phyloP scores from a whole-genome alignment of 495 filamentous ascomycete genomes.

The Aspergillus homomorphus region DNA sequence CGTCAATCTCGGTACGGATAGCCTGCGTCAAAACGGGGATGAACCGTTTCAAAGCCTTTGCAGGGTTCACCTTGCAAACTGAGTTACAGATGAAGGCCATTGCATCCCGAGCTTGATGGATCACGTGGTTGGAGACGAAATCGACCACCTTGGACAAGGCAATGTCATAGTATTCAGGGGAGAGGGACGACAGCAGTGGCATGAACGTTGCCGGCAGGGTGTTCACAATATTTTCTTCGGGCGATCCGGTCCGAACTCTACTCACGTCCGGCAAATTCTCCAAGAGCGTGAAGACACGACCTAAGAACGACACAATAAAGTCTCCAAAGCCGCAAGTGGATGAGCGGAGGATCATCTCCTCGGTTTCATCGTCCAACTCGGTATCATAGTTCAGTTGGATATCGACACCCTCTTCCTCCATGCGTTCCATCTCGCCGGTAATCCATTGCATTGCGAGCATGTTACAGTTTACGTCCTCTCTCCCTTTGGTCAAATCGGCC shows the following conservation, averaged over 20 bases:
- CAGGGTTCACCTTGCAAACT: constrained; percentile 88
- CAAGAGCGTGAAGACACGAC: constrained; percentile 89
- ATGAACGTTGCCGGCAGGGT: constrained; percentile 89
- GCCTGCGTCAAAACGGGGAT: constrained; percentile 84
- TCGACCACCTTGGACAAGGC: constrained; percentile 86
- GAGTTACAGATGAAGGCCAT: constrained; percentile 99
- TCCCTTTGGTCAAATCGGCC: constrained; percentile 69
- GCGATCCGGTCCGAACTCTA: constrained; percentile 80
- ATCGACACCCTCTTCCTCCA: constrained; percentile 83
- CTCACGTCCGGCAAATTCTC: constrained; percentile 93
- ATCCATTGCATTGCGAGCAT: constrained; percentile 92
- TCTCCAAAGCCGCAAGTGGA: constrained; percentile 92
- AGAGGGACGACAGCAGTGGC: constrained; percentile 86
- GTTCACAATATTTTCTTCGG: constrained; percentile 96
- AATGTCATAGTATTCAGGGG: constrained; percentile 88
- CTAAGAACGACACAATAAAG: constrained; percentile 84
- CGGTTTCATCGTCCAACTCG: constrained; percentile 79
- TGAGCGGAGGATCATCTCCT: constrained; percentile 88
- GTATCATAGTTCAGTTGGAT: constrained; percentile 81
- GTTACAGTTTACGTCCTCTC: constrained; percentile 65
- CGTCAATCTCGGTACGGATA: constrained; percentile 94
- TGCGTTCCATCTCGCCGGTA: constrained; percentile 82
- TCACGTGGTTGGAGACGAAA: constrained; percentile 93
- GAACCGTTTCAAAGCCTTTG: constrained; percentile 85
- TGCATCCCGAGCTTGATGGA: constrained; percentile 94